Base-by-base conservation (phyloP, 2,329 filamentous ascomycete species). In the Sporothrix dimorphospora region DNA sequence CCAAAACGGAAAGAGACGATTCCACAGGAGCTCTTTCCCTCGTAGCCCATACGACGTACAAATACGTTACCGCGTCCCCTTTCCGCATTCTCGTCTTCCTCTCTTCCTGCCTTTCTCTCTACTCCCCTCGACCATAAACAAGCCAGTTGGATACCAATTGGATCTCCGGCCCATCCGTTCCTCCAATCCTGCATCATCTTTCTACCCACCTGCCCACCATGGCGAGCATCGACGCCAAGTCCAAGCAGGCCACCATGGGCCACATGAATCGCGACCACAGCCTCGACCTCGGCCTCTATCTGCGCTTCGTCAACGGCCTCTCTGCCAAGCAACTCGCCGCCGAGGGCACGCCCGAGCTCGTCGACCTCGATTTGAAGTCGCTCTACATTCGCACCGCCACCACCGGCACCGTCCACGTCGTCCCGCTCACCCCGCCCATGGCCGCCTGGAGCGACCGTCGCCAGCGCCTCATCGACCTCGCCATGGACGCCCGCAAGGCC, bases 211-310 rank as follows among this genome's bases (percentile, higher is more conserved):
- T n/a, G n/a, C n/a, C n/a, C 51, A 49, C 53, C n/a, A 73, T 73
- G 72, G 24, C 66, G 9, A 38, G 49, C 65, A 73, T 74, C 42
- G 75, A 77, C 72, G 70, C 72, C 65, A 74, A 75, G 47, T 75
- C 77, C 42, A 78, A 77, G 59, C 70, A 75, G 51, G 73, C 74
- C 72, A 78, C 94, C 80, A 88, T 95, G 78, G 85, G 85, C 45
- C 94, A 98, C 84, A 96, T 98, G 93, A 97, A 98, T 83, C 84
- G 84, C 57, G 92, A 95, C 81, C 95, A 97, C 82, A 83, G 86
- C 69, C 86, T 89, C 76, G 93, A 93, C 72, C 89, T 97, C 67
- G 83, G 87, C 72, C 87, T 91, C 78, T 97, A 94, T 81, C 88
- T 97, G n/a, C 90, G 90, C 75, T 88, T 94, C 80, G 94, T 90